Evolutionary conservation across 2,329 filamentous ascomycete genomes (phyloP).

Genomic region (Chaetomium olivaceum): DNA sequence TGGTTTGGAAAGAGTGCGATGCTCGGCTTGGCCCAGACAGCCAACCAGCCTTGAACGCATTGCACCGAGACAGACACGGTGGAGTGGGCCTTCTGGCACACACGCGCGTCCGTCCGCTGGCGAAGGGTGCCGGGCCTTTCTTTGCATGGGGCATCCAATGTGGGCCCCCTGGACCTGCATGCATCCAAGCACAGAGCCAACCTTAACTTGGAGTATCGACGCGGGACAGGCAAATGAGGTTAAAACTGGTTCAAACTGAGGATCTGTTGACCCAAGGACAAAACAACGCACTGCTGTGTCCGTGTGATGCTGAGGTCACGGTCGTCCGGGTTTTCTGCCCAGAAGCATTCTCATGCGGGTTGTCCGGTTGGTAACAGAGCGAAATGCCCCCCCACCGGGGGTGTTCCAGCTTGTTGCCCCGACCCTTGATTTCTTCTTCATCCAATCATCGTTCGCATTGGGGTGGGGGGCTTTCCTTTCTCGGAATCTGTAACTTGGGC

Average conservation of each 20-base stretch:
- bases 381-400: neutral
- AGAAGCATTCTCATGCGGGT: neutral
- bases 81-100: slow-evolving; percentile 11
- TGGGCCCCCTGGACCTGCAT: slow-evolving; percentile 6
- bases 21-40: slow-evolving; percentile 15
- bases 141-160: neutral
- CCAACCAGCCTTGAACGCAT: slow-evolving; percentile 29
- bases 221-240: neutral
- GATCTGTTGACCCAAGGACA: neutral
- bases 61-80: slow-evolving; percentile 22
- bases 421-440: slow-evolving; percentile 24
- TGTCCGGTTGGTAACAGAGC: neutral
- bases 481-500: slow-evolving; percentile 10
- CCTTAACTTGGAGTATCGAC: neutral
- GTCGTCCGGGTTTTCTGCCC: neutral
- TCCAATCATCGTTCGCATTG: slow-evolving; percentile 23
- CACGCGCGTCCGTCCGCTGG: too few relatives aligned
- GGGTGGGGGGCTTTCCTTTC: slow-evolving; percentile 24
- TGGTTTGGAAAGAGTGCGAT: slow-evolving; percentile 11
- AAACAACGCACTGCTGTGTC: neutral
- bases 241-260: neutral
- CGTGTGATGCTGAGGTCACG: neutral
- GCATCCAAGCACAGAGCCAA: slow-evolving; percentile 5
- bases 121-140: neutral
- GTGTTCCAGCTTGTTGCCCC: slow-evolving; percentile 11